These are phyloP conservation scores for Misopates orontium DNA, from an alignment of 257 asterid species.

Conservation along the genomic window DNA sequence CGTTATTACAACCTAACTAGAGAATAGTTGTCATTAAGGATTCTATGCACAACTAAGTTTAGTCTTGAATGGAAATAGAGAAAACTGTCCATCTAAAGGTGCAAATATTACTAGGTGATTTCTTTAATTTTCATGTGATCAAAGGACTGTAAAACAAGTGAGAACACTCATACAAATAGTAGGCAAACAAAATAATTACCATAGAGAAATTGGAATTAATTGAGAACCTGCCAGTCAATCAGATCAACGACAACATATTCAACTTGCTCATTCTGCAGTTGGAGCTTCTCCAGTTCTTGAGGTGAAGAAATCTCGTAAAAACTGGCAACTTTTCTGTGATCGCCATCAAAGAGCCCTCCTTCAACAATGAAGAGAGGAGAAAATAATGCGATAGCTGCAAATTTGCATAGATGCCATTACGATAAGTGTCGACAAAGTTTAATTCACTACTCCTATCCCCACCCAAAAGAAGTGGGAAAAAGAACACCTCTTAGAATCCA, in stretches of 20 bases:
- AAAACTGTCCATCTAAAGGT: background rate
- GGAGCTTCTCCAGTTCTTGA: constrained; percentile 61
- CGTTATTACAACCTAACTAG: no score
- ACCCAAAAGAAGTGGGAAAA: background rate
- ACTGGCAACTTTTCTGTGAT: constrained; percentile 48
- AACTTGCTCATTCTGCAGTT: constrained; percentile 40
- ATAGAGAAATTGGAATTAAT: background rate
- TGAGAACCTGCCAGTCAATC: constrained; percentile 71
- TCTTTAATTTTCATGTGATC: background rate
- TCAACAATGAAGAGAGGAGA: constrained; percentile 65
- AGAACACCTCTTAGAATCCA: background rate
- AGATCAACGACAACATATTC: constrained; percentile 66
- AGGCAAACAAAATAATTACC: background rate
- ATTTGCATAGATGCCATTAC: constrained; percentile 25
- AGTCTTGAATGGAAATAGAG: background rate
- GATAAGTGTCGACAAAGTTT: background rate
- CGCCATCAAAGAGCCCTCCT: constrained; percentile 53
- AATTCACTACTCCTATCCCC: background rate
- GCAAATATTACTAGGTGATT: background rate
- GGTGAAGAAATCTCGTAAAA: constrained; percentile 66
- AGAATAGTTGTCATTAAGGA: background rate
- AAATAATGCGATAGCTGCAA: constrained; percentile 72
- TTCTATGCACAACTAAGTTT: background rate
- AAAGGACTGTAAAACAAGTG: no score
- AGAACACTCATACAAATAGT: no score